Base-by-base conservation (phyloP, 306 rosid species). In the Astragalus membranaceus region DNA sequence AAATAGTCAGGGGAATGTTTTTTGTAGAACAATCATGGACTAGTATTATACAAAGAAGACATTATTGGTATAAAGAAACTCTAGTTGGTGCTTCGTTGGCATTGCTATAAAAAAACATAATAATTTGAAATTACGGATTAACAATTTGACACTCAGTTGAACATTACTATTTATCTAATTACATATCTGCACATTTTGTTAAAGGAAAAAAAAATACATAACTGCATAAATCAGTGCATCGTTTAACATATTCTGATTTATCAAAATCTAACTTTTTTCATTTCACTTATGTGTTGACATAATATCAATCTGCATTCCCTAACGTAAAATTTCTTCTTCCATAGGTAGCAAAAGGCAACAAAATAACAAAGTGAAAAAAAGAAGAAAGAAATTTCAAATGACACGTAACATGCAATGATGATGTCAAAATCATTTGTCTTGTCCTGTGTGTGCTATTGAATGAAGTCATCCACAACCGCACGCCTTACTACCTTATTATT, bases 401-500 rank as follows among this genome's bases (percentile, higher is more conserved):
- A 72, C 66, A 26, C 33, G 35, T 35, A 64, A 35, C 70, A 69
- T 29, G 51, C n/a, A 46, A 51, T 64, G 42, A 37, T 9, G 35
- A 17, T 30, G 76, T 29, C 67, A 74, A 46, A 74, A 46, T 58
- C 23, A 47, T 66, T 75, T 70, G 74, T 75, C 83, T 75, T 70
- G 74, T 75, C 83, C 64, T 67, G 41, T 67, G 47, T 59, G 26
- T 41, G 29, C 36, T 72, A 49, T 32, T 13, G 52, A 66, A 64
- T 47, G 23, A 36, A 20, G 75, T 58, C 16, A 49, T 46, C 63
- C 59, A 56, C 42, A 70, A 39, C 79, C 81, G 23, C 79, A 70
- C 78, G 71, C 72, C 56, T 60, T 23, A 12, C 37, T 32, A 12
- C 37, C 50, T 80, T 33, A 52, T 80, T 33, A 52, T 80, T 64